A percentile compares a stretch with the other conserved stretches of the same genome.
phyloP scores from a whole-genome alignment of 345 rosid genomes.

The Corchorus olitorius region DNA sequence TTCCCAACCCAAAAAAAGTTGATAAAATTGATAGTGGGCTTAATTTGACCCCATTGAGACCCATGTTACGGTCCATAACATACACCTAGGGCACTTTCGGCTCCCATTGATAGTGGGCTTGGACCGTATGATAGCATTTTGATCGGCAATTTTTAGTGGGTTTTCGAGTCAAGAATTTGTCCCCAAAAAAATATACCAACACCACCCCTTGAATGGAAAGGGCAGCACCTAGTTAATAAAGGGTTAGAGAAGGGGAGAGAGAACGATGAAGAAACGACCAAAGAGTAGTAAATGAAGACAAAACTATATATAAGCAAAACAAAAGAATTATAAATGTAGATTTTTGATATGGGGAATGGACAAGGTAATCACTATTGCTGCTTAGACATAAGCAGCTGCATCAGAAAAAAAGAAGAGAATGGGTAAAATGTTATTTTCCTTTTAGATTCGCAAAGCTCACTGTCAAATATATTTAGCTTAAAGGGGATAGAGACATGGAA shows the following conservation, averaged over 20 bases:
- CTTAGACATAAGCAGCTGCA: neutral
- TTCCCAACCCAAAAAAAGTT: too few species aligned
- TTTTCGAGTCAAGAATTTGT: neutral
- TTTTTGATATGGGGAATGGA: neutral
- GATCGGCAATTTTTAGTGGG: neutral
- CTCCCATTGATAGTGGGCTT: neutral
- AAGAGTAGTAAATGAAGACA: neutral
- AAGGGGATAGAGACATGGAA: slow-evolving; percentile 4
- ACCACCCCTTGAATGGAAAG: neutral
- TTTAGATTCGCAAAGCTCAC: slow-evolving; percentile 11
- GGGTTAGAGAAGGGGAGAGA: neutral
- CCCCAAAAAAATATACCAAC: neutral
- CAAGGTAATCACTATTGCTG: slow-evolving; percentile 1
- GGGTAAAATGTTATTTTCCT: neutral
- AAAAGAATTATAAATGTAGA: neutral
- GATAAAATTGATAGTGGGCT: too few species aligned
- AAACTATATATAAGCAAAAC: neutral
- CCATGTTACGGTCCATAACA: neutral
- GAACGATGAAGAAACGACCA: neutral
- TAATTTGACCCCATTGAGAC: neutral
- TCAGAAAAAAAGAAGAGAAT: neutral
- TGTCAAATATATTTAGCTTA: slow-evolving; percentile 7
- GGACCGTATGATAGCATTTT: too few species aligned
- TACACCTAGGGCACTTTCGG: too few species aligned
- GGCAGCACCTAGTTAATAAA: neutral